Evolutionary conservation across 2,329 filamentous ascomycete genomes (phyloP), one percentile per base, ranked within the genome.

Genomic region (Elsinoe batatas): DNA sequence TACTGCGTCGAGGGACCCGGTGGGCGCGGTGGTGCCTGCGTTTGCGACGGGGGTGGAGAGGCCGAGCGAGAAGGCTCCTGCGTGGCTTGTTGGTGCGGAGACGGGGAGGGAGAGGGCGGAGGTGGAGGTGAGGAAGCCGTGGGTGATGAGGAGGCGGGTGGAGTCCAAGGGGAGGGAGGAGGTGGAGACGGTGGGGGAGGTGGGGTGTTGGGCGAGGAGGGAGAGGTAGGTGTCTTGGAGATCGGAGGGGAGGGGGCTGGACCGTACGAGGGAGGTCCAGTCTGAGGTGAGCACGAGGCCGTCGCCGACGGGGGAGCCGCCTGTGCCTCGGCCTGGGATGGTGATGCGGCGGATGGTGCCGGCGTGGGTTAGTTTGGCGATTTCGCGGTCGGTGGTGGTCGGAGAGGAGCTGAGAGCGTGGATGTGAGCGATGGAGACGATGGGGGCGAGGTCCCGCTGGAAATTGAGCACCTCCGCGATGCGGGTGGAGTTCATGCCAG

Each of bases 1-100:
- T 0, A 89, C 81, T 1, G 86, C 84, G 5, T 76, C 83, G 1
- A 85, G 64, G 2, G 82, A 83, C 12, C 87, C 87, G 0, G 86
- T 84, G 4, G 84, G 80, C 18, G 84, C 82, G 59, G 74, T 76
- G 1, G 82, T 80, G 13, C 72, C 73, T 18, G 87, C 80, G 22
- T 75, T 77, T 36, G 83, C 78, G 8, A 89, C 73, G 3, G 81
- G 82, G 20, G 79, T 76, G 36, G 84, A 71, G 8, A 77, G 80
- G 13, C 76, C 76, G 60, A 67, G 50, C 3, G 69, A 69, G 5
- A 68, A 68, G 8, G 71, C 64, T 8, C 69, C 68, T 1, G 73
- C 71, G 2, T 68, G 68, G 12, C 71, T 73, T 55, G 75, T 75
- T 18, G 70, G 62, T 50, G 73, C 70, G 56, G 64, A 72, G 56